Evolutionary conservation across 2,329 filamentous ascomycete species (phyloP), one percentile per base, ranked within the genome.

Genomic region (Botryosphaeria agaves): DNA sequence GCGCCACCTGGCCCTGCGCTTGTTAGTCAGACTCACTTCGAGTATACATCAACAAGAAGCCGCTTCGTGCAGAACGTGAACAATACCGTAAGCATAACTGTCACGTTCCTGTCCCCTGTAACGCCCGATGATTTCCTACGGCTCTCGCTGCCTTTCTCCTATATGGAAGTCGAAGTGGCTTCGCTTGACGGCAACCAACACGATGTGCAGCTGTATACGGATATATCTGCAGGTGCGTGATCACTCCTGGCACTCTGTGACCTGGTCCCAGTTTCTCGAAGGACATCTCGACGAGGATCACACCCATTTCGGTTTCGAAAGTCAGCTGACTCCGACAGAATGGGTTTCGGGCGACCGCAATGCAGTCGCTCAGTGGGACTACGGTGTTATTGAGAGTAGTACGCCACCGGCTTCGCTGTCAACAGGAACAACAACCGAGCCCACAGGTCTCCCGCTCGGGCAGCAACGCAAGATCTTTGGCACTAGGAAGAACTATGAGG

Each of bases 101-200:
- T 78, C 18, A 76, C 72, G 6, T 78, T 78, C 49, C 58, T 85
- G 30, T 85, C 79, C 5, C 80, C 80, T 3, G 76, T 89, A 29
- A 87, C 80, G 0, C 79, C 80, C 2, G 80, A 76, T 1, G 85
- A 80, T 33, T 85, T 79, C 27, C 59, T 85, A 42, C 68, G 80
- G 38, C 80, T 87, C 57, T 74, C 78, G 11, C 69, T 89, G 18
- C 83, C 83, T n/a, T 82, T 81, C 7, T 74, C 76, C 16, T 91
- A 91, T 48, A 46, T 91, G 36, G 56, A 76, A 17, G 66, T 79
- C 16, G 63, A 62, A 7, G 69, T 78, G 5, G 51, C 51, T 20
- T 76, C 76, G 1, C 43, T 69, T 2, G 77, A 84, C 48, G 73
- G 72, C 7, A 45, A 46, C 3, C 40, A 57, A 1, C 78, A 84